Evolutionary conservation across 2,329 filamentous ascomycete genomes (phyloP).

Genomic region (Aspergillus cejpii): DNA sequence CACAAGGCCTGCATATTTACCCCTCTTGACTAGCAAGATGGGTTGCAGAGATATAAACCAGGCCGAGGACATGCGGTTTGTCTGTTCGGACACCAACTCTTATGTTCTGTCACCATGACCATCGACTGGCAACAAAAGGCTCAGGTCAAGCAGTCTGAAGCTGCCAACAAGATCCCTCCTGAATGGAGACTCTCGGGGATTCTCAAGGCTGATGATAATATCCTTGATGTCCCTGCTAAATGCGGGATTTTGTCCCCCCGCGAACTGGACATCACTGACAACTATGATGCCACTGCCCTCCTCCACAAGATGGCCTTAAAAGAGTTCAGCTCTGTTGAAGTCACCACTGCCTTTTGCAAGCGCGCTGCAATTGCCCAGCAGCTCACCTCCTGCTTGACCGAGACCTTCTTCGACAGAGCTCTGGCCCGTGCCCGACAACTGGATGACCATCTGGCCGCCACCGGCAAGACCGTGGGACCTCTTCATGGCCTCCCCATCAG

Average conservation of each 20-base stretch:
- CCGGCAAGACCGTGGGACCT: conserved; percentile 47
- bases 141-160: conserved; percentile 6
- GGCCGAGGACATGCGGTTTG: too few relatives aligned
- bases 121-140: conserved; percentile 8
- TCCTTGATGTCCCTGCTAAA: conserved; percentile 3
- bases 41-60: neutral
- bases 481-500: conserved; percentile 58
- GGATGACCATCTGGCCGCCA: conserved; percentile 40
- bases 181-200: conserved; percentile 7
- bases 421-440: conserved; percentile 44
- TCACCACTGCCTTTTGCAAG: conserved; percentile 41
- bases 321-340: conserved; percentile 38
- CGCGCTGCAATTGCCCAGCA: conserved; percentile 38
- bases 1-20: too few relatives aligned
- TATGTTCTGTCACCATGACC: too few relatives aligned
- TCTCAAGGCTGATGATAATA: neutral
- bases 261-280: conserved; percentile 1
- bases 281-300: neutral
- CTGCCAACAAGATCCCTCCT: conserved; percentile 6
- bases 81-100: too few relatives aligned
- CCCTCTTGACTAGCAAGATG: too few relatives aligned
- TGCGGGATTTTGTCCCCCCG: neutral
- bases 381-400: conserved; percentile 46
- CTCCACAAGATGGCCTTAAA: conserved; percentile 28
- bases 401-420: conserved; percentile 49